Evolutionary conservation across 2,329 filamentous ascomycete species (phyloP), one percentile per base, ranked within the genome.

Genomic region (Beauveria australis): DNA sequence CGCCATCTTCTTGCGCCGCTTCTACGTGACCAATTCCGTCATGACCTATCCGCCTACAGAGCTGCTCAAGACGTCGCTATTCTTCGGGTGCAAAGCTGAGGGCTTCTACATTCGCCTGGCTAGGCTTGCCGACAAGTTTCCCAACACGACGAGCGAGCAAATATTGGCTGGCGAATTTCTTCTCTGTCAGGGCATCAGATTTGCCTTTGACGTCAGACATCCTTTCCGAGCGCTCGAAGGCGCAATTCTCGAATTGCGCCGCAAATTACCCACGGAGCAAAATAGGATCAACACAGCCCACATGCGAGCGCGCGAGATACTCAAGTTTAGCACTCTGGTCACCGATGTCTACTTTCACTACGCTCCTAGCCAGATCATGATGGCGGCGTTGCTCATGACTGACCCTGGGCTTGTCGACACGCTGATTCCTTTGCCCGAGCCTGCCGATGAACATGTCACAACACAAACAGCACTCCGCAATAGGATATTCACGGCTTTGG

Each of bases 301-400:
- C 70, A 79, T 79, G n/a, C 82, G 81, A 57, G 89, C 92, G 0
- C 83, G 89, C 47, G 84, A 87, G 22, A 80, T 91, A 52, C 82
- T 95, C 59, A 91, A 91, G 70, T 88, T 86, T 59, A 89, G 90
- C 61, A 89, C 92, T 0, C 78, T 96, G 55, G 81, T 97, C 63
- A 96, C 93, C 28, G 94, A 99, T 68, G 92, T 85, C n/a, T 97
- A 97, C 76, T 97, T 97, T 75, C 88, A 96, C 73, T 97, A 90
- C 75, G 93, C 93, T 0, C 94, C 94, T 0, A 89, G 90, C 26
- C 94, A 99, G 73, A 96, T 97, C 71, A 92, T 92, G 86, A 81
- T 97, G 62, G 88, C 91, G 0, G 86, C 92, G 0, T 75, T 97
- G 30, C 79, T 88, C 16, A 81, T 95, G 56, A 89, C 87, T 0